Conservation (phyloP, 257 asterid species). For the Haberlea rhodopensis region DNA sequence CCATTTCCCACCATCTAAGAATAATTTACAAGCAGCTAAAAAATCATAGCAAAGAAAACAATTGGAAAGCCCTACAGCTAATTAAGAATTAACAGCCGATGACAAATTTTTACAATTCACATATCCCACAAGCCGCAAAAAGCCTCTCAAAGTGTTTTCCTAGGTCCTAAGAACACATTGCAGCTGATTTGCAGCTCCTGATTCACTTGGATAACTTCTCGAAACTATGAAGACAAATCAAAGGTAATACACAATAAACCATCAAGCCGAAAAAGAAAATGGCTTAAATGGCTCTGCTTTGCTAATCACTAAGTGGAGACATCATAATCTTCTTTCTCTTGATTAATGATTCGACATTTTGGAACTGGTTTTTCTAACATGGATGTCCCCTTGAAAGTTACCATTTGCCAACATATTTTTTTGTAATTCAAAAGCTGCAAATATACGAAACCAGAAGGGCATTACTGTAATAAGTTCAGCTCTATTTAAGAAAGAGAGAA, state of each 20-base stretch:
- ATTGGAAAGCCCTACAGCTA: not conserved
- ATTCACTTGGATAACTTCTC: not conserved
- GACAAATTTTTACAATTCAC: not conserved
- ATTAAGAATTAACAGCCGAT: not conserved
- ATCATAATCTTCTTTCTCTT: slow-evolving; percentile 40
- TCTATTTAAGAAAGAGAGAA: not conserved
- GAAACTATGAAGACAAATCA: not conserved
- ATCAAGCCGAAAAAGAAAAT: slow-evolving; percentile 28
- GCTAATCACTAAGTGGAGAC: slow-evolving; percentile 30
- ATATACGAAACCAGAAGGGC: slow-evolving; percentile 8
- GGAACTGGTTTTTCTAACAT: slow-evolving; percentile 83
- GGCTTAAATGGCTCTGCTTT: slow-evolving; percentile 26
- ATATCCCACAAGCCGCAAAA: not conserved
- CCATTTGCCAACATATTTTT: slow-evolving; percentile 89
- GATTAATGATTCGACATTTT: slow-evolving; percentile 47
- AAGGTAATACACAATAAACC: slow-evolving; percentile 26
- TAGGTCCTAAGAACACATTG: not conserved
- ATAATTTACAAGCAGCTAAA: slow-evolving; percentile 2
- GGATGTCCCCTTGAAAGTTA: slow-evolving; percentile 75
- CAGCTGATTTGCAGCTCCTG: not conserved
- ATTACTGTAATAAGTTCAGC: too few relatives aligned
- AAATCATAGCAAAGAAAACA: not conserved
- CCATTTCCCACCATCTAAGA: not conserved
- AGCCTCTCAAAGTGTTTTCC: not conserved
- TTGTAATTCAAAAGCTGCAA: slow-evolving; percentile 73